Evolutionary conservation across 2,329 filamentous ascomycete species (phyloP).

Genomic region (Aaosphaeria arxii): DNA sequence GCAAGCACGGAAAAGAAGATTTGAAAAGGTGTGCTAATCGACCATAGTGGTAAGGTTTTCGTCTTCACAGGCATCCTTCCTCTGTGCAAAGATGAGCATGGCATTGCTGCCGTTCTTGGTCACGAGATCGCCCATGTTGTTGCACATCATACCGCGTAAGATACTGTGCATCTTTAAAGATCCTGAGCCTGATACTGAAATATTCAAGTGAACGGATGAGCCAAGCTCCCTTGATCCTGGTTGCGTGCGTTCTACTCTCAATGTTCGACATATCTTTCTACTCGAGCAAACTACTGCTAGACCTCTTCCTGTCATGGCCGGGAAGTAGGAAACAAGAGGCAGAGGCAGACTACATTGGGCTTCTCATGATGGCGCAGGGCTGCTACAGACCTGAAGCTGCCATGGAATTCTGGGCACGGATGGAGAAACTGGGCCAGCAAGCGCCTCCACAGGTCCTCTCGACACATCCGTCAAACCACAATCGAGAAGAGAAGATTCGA

Average conservation of each 20-base stretch:
- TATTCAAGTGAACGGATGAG: constrained; percentile 55
- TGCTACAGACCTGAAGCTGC: constrained; percentile 72
- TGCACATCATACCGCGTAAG: constrained; percentile 33
- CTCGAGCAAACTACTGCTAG: constrained; percentile 46
- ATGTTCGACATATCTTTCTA: constrained; percentile 42
- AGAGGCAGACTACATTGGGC: constrained; percentile 1
- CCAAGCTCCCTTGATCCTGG: constrained; percentile 37
- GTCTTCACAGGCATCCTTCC: constrained; percentile 71
- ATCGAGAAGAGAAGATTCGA: constrained; percentile 62
- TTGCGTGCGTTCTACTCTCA: constrained; percentile 35
- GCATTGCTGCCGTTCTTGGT: constrained; percentile 70
- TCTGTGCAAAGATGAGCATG: constrained; percentile 65
- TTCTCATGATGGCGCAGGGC: constrained; percentile 74
- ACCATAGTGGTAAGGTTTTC: constrained; percentile 67
- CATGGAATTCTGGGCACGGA: constrained; percentile 59
- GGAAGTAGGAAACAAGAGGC: constrained; percentile 68
- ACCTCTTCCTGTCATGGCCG: constrained; percentile 64
- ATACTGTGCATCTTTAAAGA: neutral
- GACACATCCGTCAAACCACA: constrained; percentile 71
- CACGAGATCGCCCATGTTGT: constrained; percentile 77
- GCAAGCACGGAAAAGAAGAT: neutral
- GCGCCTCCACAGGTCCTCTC: constrained; percentile 68
- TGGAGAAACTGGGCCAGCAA: constrained; percentile 53
- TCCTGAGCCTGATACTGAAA: neutral
- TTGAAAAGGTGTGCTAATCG: constrained; percentile 2